Evolutionary conservation across 371 early-diverging fungal genomes (phyloP), one percentile per base, ranked within the genome.

Genomic region (Mucor irregularis): DNA sequence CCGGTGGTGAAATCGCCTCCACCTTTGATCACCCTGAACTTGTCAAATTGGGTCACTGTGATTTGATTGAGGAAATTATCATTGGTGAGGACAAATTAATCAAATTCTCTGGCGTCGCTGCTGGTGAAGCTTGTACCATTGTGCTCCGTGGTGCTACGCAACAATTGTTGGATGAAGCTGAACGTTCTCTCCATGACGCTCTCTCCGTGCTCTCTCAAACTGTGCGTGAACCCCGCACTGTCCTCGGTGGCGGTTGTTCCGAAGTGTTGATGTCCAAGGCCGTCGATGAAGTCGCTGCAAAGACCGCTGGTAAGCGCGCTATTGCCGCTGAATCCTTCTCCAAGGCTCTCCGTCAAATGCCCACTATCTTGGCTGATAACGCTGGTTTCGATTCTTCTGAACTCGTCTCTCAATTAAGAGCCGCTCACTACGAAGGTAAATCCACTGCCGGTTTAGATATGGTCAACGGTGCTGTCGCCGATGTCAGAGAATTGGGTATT

Each of bases 81-180:
- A 95, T 99, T 77, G 99, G 98, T 53, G 96, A 95, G 72, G 97
- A 99, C 76, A 91, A 87, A 79, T 75, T 94, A 71, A 93, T 98
- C 76, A 96, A 94, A 74, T 99, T 99, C 82, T 89, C 93, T 40
- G 99, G 99, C 26, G 93, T 94, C 19, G 91, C 92, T 46, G 94
- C 94, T 50, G 96, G 95, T 63, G 95, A 94, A 70, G 99, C 99
- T 21, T 98, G 98, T 81, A 99, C 99, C 5, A 84, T 99, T 63
- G 97, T 99, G 3, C 80, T 99, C 28, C 94, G 96, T 66, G 99
- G 99, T 68, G 95, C 98, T 16, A 97, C 99, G 8, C 83, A 89
- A 56, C 99, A 99, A 71, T 78, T 99, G 46, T 84, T 99, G 29
- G 99, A 99, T 80, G 99, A 99, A 80, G 98, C 99, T 33, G 99